Base-by-base conservation (phyloP, 2,329 filamentous ascomycete genomes). In the Stachybotrys chartarum region DNA sequence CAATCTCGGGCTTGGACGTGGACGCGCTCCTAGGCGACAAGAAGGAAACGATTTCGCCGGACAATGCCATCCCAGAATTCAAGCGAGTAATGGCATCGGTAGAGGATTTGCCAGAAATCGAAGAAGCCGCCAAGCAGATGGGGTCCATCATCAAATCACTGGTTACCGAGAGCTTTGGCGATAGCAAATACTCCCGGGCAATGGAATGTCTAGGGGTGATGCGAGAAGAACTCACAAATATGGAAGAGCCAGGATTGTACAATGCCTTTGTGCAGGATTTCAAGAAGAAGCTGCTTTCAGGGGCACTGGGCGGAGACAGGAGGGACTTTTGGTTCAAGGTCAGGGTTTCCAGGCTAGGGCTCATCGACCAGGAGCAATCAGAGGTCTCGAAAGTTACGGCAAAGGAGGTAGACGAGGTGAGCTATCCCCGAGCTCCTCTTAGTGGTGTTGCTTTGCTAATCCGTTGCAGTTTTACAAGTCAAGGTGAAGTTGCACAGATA, bases 31-130 rank as follows among this genome's bases (percentile, higher is more conserved):
- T 97, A n/a, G 80, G 81, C 50, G 82, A 73, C 31, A 71, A 71
- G 58, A 74, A 72, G 55, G 64, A 60, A 6, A 61, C 61, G n/a
- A 77, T 85, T 24, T 76, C 77, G 2, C 68, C 81, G 0, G 80
- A 87, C 10, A 97, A 97, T 60, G 84, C 92, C 1, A 84, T 97
- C 6, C 91, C 94, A 0, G 90, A 93, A 57, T 97, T 96, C 81
- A 95, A 92, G 67, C 90, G 91, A 68, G 80, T 86, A 3, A 77
- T 97, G 16, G 77, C 77, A 1, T 73, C 75, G 1, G 79, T 87
- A 0, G 78, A 83, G 7, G 80, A 85, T 31, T 74, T 87, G 1
- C 74, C 80, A 1, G 77, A 81, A 4, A 81, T 95, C 54, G 77
- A 83, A 57, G 81, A 86, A 17, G 87, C 88, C 1, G 79, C 85